phyloP scores from a whole-genome alignment of 2,329 filamentous ascomycete species.

The Aspergillus ruber region DNA sequence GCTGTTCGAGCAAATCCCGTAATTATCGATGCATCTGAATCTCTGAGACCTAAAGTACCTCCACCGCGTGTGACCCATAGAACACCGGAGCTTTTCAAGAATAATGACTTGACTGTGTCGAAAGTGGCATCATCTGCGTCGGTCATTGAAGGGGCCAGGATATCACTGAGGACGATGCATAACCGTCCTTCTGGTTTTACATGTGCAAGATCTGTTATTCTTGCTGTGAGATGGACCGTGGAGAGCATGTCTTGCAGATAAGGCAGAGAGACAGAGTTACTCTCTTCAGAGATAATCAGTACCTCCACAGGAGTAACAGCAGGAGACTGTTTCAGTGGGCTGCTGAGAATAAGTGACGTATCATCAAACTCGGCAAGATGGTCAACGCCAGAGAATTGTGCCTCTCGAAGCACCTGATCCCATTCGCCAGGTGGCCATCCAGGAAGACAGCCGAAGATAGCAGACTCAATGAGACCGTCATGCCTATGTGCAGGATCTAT shows the following conservation, averaged over 20 bases:
- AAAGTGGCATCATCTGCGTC: slow-evolving; percentile 1
- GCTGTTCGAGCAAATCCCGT: slow-evolving; percentile 21
- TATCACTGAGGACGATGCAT: slow-evolving; percentile 15
- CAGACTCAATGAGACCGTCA: slow-evolving; percentile 4
- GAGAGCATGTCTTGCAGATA: slow-evolving; percentile 1
- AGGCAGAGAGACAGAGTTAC: background rate
- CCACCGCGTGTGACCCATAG: slow-evolving; percentile 21
- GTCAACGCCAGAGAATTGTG: background rate
- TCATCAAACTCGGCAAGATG: background rate
- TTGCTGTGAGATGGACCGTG: background rate
- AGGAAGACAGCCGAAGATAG: slow-evolving; percentile 7
- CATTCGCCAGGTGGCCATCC: slow-evolving; percentile 1
- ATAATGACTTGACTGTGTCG: slow-evolving; percentile 11
- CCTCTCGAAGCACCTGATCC: background rate
- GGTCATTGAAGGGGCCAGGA: slow-evolving; percentile 1
- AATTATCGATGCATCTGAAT: slow-evolving; percentile 13
- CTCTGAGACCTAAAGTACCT: background rate
- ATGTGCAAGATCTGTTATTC: slow-evolving; percentile 3
- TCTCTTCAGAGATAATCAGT: slow-evolving; percentile 8
- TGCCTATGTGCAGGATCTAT: slow-evolving; percentile 4
- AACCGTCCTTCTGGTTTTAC: slow-evolving; percentile 7
- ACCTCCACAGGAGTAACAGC: background rate
- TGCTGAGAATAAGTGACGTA: background rate
- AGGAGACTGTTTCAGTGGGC: background rate
- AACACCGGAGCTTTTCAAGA: slow-evolving; percentile 11